Conservation (phyloP, 768 basidiomycete genomes). For the Boletellus ananas region DNA sequence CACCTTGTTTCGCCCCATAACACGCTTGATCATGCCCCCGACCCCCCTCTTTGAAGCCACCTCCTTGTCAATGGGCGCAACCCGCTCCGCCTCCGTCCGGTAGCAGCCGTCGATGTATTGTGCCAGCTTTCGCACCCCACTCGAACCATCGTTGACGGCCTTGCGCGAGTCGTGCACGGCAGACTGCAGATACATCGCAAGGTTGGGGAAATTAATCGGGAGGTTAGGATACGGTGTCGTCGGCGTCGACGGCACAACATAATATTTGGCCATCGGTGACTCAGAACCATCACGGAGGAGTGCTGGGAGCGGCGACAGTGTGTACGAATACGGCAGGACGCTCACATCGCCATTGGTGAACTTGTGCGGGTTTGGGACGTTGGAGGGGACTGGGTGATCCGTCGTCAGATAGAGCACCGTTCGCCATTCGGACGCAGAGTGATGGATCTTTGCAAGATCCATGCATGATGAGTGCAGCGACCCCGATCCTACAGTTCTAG, state of each 20-base stretch:
- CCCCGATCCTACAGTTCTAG: background rate
- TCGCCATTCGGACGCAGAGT: conserved; percentile 60
- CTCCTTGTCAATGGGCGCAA: conserved; percentile 29
- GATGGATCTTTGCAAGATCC: conserved; percentile 47
- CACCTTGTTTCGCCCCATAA: conserved; percentile 50
- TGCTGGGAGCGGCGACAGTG: conserved; percentile 53
- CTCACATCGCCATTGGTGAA: conserved; percentile 59
- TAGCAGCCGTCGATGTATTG: conserved; percentile 68
- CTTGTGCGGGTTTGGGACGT: conserved; percentile 41
- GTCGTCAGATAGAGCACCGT: conserved; percentile 75
- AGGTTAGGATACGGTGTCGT: conserved; percentile 63
- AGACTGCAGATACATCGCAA: conserved; percentile 71
- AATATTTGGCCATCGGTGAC: conserved; percentile 61
- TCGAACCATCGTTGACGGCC: conserved; percentile 55
- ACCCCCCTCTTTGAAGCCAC: conserved; percentile 41
- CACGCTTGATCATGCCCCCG: conserved; percentile 55
- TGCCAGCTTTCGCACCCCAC: conserved; percentile 61
- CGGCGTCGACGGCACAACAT: conserved; percentile 61
- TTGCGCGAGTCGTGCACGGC: conserved; percentile 66
- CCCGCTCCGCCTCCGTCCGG: conserved; percentile 39
- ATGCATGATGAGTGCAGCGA: background rate
- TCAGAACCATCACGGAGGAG: conserved; percentile 65
- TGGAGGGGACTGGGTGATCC: conserved; percentile 58
- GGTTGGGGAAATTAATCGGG: conserved; percentile 71
- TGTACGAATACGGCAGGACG: conserved; percentile 70